A percentile compares a stretch with the other conserved stretches of the same genome.
Evolutionary conservation across 176 grass and related monocot genomes (phyloP).

Genomic region (Oryza australiensis): DNA sequence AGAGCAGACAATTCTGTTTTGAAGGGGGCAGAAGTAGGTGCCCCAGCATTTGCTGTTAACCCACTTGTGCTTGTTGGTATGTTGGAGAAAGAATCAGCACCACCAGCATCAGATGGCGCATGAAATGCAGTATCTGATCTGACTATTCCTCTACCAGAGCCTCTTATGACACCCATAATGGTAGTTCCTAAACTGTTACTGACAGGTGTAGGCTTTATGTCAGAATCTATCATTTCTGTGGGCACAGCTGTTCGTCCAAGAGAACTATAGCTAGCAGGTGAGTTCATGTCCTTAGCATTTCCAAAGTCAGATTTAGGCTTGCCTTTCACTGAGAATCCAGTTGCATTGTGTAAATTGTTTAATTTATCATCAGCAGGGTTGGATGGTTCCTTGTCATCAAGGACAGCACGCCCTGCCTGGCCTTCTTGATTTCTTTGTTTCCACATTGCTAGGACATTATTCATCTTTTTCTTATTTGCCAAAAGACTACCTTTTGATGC

Average conservation of each 20-base stretch:
- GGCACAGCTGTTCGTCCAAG: constrained; percentile 42
- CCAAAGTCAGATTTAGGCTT: constrained; percentile 66
- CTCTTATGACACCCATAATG: constrained; percentile 84
- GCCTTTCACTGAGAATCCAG: constrained; percentile 44
- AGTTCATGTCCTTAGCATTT: constrained; percentile 43
- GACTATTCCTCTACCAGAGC: constrained; percentile 74
- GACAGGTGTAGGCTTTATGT: constrained; percentile 64
- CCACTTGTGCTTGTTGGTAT: constrained; percentile 26
- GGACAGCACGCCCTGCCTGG: constrained; percentile 46
- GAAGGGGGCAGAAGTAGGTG: constrained; percentile 44
- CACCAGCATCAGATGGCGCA: constrained; percentile 39
- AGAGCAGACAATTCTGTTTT: constrained; percentile 81
- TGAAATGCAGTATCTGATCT: constrained; percentile 64
- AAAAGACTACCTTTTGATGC: constrained; percentile 79
- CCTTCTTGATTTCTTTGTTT: constrained; percentile 98
- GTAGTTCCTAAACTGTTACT: constrained; percentile 69
- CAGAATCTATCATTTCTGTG: constrained; percentile 51
- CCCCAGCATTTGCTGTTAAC: constrained; percentile 36
- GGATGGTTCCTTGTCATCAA: constrained; percentile 68
- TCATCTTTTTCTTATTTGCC: constrained; percentile 99
- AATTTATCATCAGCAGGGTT: constrained; percentile 48
- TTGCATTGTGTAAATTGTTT: constrained; percentile 37
- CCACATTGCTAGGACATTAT: constrained; percentile 97
- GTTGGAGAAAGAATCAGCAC: constrained; percentile 26
- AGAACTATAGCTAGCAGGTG: constrained; percentile 39